Evolutionary conservation across 345 rosid species (phyloP).

Genomic region (Clausena lansium): DNA sequence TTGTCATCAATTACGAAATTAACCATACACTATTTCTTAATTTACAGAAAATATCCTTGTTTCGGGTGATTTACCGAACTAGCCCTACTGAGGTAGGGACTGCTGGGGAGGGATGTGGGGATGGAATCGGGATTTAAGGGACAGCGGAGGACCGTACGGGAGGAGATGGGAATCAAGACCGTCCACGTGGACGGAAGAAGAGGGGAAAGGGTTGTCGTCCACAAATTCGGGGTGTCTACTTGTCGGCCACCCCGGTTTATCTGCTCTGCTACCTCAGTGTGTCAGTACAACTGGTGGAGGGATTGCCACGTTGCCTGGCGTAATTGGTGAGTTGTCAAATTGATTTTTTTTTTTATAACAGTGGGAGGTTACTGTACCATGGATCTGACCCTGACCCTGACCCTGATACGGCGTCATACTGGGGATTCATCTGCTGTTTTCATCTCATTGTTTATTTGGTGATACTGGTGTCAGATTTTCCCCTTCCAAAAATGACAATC

Average conservation of each 20-base stretch:
- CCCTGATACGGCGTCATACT: not conserved
- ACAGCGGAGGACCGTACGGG: slow-evolving; percentile 8
- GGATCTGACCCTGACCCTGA: not conserved
- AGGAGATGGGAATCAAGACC: slow-evolving; percentile 21
- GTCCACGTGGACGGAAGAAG: slow-evolving; percentile 52
- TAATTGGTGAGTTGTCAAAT: slow-evolving; percentile 30
- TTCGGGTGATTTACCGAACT: slow-evolving; percentile 1
- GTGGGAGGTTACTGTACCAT: not conserved
- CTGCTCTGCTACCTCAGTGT: slow-evolving; percentile 34
- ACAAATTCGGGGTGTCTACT: slow-evolving; percentile 55
- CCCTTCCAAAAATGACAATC: too few relatives aligned
- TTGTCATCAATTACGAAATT: slow-evolving; percentile 18
- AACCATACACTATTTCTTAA: not conserved
- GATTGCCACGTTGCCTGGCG: slow-evolving; percentile 35
- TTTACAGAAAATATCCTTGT: not conserved
- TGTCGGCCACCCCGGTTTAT: slow-evolving; percentile 83
- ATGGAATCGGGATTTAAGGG: not conserved
- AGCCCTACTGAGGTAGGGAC: not conserved
- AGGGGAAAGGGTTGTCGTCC: slow-evolving; percentile 36
- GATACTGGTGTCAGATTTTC: not conserved
- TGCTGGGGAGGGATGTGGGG: not conserved
- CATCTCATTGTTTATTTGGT: not conserved
- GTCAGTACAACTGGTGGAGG: slow-evolving; percentile 34
- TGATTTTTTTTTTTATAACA: slow-evolving; percentile 5
- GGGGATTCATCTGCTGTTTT: not conserved